A percentile compares a stretch with the other conserved stretches of the same genome.
Evolutionary conservation across 1,139 yeast species (phyloP).

Genomic region (Blastobotrys serpentis): DNA sequence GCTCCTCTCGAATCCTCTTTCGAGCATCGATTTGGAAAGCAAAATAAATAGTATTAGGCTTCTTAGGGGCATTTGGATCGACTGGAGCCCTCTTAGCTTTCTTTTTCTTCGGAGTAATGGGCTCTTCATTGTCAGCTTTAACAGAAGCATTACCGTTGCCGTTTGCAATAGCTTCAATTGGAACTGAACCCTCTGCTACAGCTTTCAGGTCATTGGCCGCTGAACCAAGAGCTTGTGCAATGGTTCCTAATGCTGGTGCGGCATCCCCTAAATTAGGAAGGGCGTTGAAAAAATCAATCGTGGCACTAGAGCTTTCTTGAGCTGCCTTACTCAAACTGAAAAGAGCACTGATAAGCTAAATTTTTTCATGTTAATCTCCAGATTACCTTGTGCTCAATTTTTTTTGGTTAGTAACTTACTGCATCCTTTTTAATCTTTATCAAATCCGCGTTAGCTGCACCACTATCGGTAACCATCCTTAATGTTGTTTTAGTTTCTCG

Average conservation of each 20-base stretch:
- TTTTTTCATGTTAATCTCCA: not conserved
- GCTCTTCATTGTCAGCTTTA: conserved; percentile 8
- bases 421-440: conserved; percentile 27
- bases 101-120: conserved; percentile 46
- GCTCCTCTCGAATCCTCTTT: conserved; percentile 55
- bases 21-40: conserved; percentile 55
- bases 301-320: conserved; percentile 73
- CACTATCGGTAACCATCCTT: conserved; percentile 3
- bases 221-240: conserved; percentile 26
- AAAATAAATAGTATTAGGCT: conserved; percentile 75
- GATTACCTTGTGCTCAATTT: not conserved
- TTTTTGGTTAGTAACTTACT: conserved; percentile 20
- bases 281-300: conserved; percentile 67
- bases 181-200: conserved; percentile 13
- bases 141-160: not conserved
- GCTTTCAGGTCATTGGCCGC: conserved; percentile 23
- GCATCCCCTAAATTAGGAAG: conserved; percentile 32
- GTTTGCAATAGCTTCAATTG: conserved; percentile 10
- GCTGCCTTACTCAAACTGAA: conserved; percentile 81
- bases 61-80: conserved; percentile 57
- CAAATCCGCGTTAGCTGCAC: conserved; percentile 5
- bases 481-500: too few relatives aligned
- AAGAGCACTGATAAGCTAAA: conserved; percentile 66
- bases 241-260: conserved; percentile 5
- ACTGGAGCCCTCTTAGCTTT: conserved; percentile 41